Evolutionary conservation across 1,284 basidiomycete genomes (phyloP).

Genomic region (Rhodotorula sp.): DNA sequence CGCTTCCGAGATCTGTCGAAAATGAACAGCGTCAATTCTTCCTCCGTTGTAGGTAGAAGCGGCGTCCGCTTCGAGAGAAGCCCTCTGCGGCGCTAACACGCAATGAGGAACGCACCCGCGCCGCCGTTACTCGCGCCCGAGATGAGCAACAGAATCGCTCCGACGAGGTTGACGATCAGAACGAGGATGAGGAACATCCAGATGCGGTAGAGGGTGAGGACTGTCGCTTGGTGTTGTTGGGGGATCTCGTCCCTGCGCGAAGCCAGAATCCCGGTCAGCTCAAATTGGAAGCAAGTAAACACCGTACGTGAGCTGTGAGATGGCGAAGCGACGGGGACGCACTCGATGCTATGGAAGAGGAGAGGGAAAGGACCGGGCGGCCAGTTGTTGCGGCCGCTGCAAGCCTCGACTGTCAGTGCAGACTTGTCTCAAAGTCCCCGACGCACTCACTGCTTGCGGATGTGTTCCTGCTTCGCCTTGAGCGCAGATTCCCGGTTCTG

Average conservation of each 20-base stretch:
- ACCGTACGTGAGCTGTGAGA: no score
- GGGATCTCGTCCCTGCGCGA: conserved; percentile 69
- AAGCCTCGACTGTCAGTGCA: neutral
- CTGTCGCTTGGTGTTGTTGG: conserved; percentile 70
- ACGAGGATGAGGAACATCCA: conserved; percentile 59
- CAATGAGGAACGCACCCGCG: neutral
- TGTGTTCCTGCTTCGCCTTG: conserved; percentile 58
- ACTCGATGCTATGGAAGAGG: conserved; percentile 82
- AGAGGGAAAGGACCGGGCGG: conserved; percentile 72
- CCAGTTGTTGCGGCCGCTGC: conserved; percentile 82
- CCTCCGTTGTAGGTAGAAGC: no score
- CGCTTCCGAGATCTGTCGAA: conserved; percentile 39
- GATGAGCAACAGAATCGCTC: conserved; percentile 80
- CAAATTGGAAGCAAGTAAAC: no score
- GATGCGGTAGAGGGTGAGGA: conserved; percentile 75
- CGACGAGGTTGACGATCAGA: conserved; percentile 83
- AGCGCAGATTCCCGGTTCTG: conserved; percentile 67
- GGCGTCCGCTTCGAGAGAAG: no score
- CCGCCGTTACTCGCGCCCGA: conserved; percentile 55
- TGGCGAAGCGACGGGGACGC: neutral
- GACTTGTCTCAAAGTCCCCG: no score
- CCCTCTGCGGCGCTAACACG: no score
- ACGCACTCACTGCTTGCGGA: conserved; percentile 55
- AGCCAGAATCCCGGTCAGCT: neutral
- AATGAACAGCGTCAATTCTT: conserved; percentile 12